Percentiles rank a stretch among this genome's conserved stretches.
Evolutionary conservation across 2,329 filamentous ascomycete species (phyloP).

Genomic region (Dryadomyces sulphureus): DNA sequence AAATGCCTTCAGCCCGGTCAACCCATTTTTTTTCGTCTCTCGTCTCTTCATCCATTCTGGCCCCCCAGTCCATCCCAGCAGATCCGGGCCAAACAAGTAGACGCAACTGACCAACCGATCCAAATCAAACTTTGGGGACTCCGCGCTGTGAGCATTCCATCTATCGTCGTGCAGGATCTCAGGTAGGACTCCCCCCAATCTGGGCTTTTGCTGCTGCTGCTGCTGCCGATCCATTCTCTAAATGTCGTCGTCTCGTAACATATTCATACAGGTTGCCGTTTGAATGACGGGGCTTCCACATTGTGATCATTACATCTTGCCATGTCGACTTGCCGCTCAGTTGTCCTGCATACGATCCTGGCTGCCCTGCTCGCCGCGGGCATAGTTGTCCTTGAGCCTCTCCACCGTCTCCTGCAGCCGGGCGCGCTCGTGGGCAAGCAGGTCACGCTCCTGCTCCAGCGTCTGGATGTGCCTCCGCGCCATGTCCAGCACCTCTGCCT

Average conservation of each 20-base stretch:
- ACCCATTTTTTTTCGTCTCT: background rate
- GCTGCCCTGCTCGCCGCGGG: background rate
- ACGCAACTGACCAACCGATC: background rate
- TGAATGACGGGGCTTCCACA: background rate
- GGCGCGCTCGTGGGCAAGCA: conserved; percentile 16
- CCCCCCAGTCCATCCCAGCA: background rate
- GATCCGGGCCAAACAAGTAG: background rate
- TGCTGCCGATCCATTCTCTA: no score
- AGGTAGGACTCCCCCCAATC: no score
- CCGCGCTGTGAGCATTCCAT: no score
- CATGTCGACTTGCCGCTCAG: background rate
- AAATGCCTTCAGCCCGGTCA: background rate
- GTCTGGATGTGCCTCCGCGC: conserved; percentile 18
- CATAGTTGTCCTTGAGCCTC: conserved; percentile 6
- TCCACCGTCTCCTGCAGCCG: conserved; percentile 11
- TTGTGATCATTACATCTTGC: background rate
- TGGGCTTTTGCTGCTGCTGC: no score
- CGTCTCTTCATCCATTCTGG: background rate
- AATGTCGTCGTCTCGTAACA: no score
- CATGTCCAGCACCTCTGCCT: conserved; percentile 21
- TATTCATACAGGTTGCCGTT: no score
- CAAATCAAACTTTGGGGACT: background rate
- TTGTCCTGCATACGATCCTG: background rate
- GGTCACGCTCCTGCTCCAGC: conserved; percentile 17
- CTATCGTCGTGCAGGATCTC: no score